phyloP scores from a whole-genome alignment of 176 grass and related monocot genomes.

The Carex pumila region DNA sequence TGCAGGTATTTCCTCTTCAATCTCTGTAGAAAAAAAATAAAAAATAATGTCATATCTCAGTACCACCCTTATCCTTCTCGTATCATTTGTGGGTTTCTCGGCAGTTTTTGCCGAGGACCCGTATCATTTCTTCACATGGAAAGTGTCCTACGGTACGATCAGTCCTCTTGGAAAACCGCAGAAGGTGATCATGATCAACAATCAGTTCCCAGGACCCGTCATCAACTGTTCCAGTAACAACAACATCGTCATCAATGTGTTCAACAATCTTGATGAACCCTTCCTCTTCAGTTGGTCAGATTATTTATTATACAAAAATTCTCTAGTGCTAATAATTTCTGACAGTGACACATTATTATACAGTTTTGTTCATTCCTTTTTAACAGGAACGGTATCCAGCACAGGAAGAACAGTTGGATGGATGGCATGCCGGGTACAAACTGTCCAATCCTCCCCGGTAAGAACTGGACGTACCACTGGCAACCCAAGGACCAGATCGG shows the following conservation, averaged over 20 bases:
- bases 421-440: conserved; percentile 71
- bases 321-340: background rate
- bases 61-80: conserved; percentile 1
- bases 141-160: conserved; percentile 23
- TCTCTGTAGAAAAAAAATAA: background rate
- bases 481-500: conserved; percentile 73
- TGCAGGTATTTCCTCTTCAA: conserved; percentile 21
- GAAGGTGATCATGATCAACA: conserved; percentile 55
- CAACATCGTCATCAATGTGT: conserved; percentile 50
- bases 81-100: conserved; percentile 8
- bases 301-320: background rate
- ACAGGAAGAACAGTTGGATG: conserved; percentile 75
- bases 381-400: conserved; percentile 50
- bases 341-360: background rate
- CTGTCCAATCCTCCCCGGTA: conserved; percentile 44
- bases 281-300: conserved; percentile 61
- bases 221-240: conserved; percentile 72
- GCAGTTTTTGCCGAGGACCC: conserved; percentile 26
- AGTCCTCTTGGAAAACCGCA: conserved; percentile 20
- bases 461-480: conserved; percentile 79
- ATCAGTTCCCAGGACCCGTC: conserved; percentile 47
- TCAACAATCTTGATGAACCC: conserved; percentile 60
- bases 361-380: background rate
- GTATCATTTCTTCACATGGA: conserved; percentile 28
- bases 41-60: conserved; percentile 12